Evolutionary conservation across 768 basidiomycete genomes (phyloP), one percentile per base, ranked within the genome.

Genomic region (Boletellus sp.): DNA sequence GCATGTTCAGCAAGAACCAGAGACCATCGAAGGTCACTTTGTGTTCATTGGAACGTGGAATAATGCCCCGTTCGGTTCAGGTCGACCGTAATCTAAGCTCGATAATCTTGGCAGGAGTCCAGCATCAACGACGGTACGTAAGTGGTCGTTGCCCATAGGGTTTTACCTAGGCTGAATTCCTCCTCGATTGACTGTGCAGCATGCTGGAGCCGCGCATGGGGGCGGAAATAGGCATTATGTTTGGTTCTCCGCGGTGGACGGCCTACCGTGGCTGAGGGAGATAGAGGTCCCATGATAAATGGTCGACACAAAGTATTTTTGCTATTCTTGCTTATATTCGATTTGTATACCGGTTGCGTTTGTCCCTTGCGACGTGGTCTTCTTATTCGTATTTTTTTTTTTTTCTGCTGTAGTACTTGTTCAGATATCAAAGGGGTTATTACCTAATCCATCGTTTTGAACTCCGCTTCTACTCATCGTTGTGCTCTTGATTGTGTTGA

Each of bases 401-500:
- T 17, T 38, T 10, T 38, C 19, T 15, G 11, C 19, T 10, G 10
- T 19, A 17, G 17, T 26, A n/a, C n/a, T n/a, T n/a, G n/a, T 26
- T 4, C 8, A 8, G 24, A 26, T 39, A 11, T 39, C 4, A 45
- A 43, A 34, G 48, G 53, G 61, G 52, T 42, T 34, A 52, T 5
- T 53, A 15, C 55, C 51, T 33, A 42, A 55, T 63, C 31, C 44
- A 19, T 0, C 10, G 7, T 15, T 55, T 67, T 61, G 48, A 9
- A 58, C 64, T 66, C 66, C 64, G 66, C 54, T 19, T 15, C 37
- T 39, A 32, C 50, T 48, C 44, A 23, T 34, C 31, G n/a, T 38
- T 42, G 45, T 13, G 36, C 45, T n/a, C 32, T 53, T 33, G 47
- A 50, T 31, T 23, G 57, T 47, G 64, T 55, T 54, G 54, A 56